A percentile compares a stretch with the other conserved stretches of the same genome.
phyloP scores from a whole-genome alignment of 1,139 yeast genomes.

The Meyerozyma sp. region DNA sequence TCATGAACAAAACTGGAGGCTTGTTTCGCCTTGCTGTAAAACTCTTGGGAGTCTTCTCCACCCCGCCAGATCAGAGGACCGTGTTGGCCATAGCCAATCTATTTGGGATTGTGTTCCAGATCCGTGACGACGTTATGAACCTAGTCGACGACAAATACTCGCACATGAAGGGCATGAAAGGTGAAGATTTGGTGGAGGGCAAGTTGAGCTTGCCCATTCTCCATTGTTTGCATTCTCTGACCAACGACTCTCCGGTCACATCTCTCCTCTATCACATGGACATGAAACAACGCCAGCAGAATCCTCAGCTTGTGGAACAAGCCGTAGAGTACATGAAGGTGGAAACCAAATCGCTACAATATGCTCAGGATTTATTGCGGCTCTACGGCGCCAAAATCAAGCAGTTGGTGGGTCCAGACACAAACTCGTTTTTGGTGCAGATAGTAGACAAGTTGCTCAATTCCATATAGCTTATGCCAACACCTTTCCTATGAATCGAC shows the following conservation, averaged over 20 bases:
- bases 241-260: conserved; percentile 19
- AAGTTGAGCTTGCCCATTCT: conserved; percentile 81
- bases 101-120: conserved; percentile 78
- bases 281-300: conserved; percentile 14
- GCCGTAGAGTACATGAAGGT: conserved; percentile 19
- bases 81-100: conserved; percentile 64
- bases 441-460: conserved; percentile 10
- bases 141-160: conserved; percentile 48
- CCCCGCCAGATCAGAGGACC: conserved; percentile 3
- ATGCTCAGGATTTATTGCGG: conserved; percentile 16
- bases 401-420: conserved; percentile 8
- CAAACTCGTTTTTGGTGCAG: conserved; percentile 5
- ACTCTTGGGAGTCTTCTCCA: conserved; percentile 42
- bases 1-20: conserved; percentile 85
- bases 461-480: neutral
- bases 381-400: conserved; percentile 15
- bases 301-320: conserved; percentile 12
- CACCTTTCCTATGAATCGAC: neutral
- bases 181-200: conserved; percentile 88
- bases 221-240: conserved; percentile 40
- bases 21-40: conserved; percentile 68
- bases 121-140: conserved; percentile 76
- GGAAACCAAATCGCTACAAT: conserved; percentile 18
- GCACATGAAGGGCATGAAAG: conserved; percentile 64
- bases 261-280: conserved; percentile 15